phyloP scores from a whole-genome alignment of 345 rosid species.

The Streptanthus diversifolius region DNA sequence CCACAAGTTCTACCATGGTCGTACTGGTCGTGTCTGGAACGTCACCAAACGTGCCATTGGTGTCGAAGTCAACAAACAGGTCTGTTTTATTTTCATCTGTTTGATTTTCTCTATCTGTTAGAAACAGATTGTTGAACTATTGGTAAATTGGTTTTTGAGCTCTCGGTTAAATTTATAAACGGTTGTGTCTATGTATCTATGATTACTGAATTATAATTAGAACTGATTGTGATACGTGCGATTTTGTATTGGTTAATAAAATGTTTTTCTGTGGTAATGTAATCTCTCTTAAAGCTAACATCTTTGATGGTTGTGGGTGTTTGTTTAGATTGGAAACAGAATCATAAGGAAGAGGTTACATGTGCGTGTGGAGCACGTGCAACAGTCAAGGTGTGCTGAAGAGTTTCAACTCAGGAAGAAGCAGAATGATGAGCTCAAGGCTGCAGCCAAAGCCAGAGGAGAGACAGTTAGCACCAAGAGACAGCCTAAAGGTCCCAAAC shows the following conservation, averaged over 20 bases:
- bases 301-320: too few relatives aligned
- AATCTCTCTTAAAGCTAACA: too few relatives aligned
- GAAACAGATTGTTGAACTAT: too few relatives aligned
- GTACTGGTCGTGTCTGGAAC: background rate
- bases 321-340: conserved; percentile 50
- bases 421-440: conserved; percentile 53
- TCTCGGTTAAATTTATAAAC: too few relatives aligned
- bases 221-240: too few relatives aligned
- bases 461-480: conserved; percentile 68
- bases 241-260: too few relatives aligned
- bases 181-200: too few relatives aligned
- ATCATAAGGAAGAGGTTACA: conserved; percentile 72
- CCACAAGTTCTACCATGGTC: background rate
- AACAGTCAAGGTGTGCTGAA: conserved; percentile 63
- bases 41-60: background rate
- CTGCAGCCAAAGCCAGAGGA: conserved; percentile 61
- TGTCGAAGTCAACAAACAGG: background rate
- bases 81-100: background rate
- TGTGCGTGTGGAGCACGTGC: conserved; percentile 66
- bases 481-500: conserved; percentile 68
- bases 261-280: too few relatives aligned
- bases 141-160: too few relatives aligned
- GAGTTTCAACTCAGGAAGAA: conserved; percentile 53
- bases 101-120: too few relatives aligned
- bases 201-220: too few relatives aligned